A percentile compares a stretch with the other conserved stretches of the same genome.
Conservation (phyloP, 805 yeast species). For the Starmerella vaccinii region DNA sequence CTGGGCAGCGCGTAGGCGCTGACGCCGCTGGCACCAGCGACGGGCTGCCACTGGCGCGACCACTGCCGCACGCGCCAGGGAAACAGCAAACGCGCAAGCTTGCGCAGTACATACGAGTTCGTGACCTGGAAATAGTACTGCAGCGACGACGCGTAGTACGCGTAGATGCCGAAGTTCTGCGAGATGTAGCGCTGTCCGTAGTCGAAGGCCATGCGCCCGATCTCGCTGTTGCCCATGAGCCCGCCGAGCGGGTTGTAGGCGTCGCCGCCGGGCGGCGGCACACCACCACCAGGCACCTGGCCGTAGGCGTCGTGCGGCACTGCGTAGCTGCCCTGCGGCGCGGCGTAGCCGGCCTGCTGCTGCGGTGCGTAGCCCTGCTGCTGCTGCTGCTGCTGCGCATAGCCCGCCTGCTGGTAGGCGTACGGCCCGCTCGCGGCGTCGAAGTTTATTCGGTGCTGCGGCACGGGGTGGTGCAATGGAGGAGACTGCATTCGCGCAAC, state of each 20-base stretch:
- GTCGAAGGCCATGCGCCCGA: conserved; percentile 74
- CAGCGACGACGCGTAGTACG: conserved; percentile 43
- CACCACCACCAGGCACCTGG: too few relatives aligned
- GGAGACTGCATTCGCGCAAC: conserved; percentile 27
- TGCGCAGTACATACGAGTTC: conserved; percentile 70
- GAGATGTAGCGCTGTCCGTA: conserved; percentile 73
- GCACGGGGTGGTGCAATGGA: conserved; percentile 38
- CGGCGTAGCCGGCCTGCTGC: not conserved
- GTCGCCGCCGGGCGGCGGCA: conserved; percentile 22
- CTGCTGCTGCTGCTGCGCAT: conserved; percentile 4
- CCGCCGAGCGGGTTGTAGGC: conserved; percentile 40
- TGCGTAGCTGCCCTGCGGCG: too few relatives aligned
- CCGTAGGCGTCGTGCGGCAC: too few relatives aligned
- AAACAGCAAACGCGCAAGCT: conserved; percentile 61
- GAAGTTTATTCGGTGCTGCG: conserved; percentile 38
- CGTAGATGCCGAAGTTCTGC: conserved; percentile 48
- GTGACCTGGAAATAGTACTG: conserved; percentile 88
- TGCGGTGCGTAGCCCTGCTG: not conserved
- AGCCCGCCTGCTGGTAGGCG: conserved; percentile 1
- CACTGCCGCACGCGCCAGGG: conserved; percentile 82
- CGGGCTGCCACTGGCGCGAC: conserved; percentile 45
- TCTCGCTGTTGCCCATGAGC: conserved; percentile 66
- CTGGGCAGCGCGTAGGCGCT: conserved; percentile 59
- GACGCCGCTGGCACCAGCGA: conserved; percentile 31
- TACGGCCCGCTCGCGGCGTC: conserved; percentile 17